Conservation (phyloP, 2,329 filamentous ascomycete genomes). For the Immersiporthe knoxdaviesiana region DNA sequence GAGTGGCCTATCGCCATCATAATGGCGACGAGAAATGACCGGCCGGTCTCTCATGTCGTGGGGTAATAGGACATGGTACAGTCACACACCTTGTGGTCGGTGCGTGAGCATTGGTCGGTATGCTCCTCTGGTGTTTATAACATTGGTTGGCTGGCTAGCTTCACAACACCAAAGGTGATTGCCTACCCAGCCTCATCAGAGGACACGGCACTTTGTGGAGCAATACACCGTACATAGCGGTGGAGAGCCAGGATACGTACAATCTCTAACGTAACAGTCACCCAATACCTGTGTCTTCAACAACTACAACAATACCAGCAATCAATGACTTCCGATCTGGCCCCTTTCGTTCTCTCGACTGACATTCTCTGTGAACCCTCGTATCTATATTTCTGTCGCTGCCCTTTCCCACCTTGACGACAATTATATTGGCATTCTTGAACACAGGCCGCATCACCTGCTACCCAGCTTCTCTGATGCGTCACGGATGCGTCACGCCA, state of each 20-base stretch:
- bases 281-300: neutral
- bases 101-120: neutral
- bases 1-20: conserved; percentile 32
- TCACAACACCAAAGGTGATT: neutral
- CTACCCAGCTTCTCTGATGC: neutral
- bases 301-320: neutral
- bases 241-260: neutral
- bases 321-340: neutral
- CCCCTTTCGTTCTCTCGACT: neutral
- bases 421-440: neutral
- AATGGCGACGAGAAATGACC: conserved; percentile 28
- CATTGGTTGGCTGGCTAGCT: neutral
- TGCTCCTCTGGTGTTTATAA: neutral
- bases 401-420: neutral
- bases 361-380: neutral
- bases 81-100: neutral
- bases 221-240: neutral
- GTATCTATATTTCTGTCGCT: neutral
- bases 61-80: neutral
- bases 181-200: neutral
- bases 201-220: neutral
- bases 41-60: conserved; percentile 2
- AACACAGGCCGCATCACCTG: neutral
- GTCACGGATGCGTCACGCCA: neutral
- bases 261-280: neutral